Base-by-base conservation (phyloP, 768 basidiomycete genomes). In the Pulveroboletus sp. region DNA sequence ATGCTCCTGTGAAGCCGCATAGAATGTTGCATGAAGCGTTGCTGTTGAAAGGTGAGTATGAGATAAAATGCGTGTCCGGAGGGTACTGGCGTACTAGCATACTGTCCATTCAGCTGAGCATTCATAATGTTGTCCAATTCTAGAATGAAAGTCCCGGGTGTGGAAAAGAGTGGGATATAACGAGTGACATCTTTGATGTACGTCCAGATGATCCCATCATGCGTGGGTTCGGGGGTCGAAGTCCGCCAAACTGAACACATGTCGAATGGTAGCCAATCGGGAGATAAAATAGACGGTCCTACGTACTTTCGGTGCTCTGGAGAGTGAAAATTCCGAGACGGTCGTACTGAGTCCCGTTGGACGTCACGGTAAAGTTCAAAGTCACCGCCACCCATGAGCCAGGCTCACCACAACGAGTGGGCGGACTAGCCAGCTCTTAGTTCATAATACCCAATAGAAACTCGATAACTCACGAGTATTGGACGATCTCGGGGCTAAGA, bases 361-460 rank as follows among this genome's bases (percentile, higher is more conserved):
- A 82, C 3, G 85, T 84, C 17, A 84, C 85, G 0, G 88, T 89
- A 57, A 88, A 82, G 62, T 89, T 89, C 32, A 89, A 70, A 8
- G 80, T 85, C 30, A 90, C 74, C 0, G 79, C 86, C 7, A 84
- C 78, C 88, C 88, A 90, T 5, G 83, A 79, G 2, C 88, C 86
- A 18, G 76, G 70, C 3, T 73, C 62, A 14, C 88, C 87, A 63
- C 88, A 90, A 57, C 83, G 78, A 9, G 78, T 78, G 0, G 87
- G 86, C 24, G 88, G 88, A 21, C 85, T 88, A 54, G 7, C 32
- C 21, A 1, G 5, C 2, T 10, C 35, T 57, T n/a, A 51, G 33
- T 11, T 40, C n/a, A 28, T 8, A 31, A 36, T 31, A 44, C 26
- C 15, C 12, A 28, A 36, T 2, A 28, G 18, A 49, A 21, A 12